Conservation (phyloP, 352 stramenopile genomes). For the Globisporangium abappressorium region DNA sequence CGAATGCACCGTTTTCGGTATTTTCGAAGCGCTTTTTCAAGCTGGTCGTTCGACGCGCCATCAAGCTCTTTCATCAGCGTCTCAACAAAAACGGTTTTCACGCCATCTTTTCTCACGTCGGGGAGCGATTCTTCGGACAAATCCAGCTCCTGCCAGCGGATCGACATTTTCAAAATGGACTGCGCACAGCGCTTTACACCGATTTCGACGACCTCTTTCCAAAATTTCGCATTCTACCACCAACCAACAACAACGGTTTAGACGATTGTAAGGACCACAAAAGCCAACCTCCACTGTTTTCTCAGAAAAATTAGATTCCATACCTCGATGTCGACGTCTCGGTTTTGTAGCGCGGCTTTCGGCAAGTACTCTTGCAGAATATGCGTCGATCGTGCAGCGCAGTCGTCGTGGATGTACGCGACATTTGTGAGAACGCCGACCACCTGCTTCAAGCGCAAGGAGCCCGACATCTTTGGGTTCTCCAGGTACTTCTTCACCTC, state of each 20-base stretch:
- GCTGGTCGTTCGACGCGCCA: constrained; percentile 48
- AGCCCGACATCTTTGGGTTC: constrained; percentile 56
- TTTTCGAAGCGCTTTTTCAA: constrained; percentile 49
- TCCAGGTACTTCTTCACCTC: constrained; percentile 65
- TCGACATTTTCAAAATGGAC: constrained; percentile 67
- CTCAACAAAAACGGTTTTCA: constrained; percentile 45
- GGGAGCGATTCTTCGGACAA: constrained; percentile 47
- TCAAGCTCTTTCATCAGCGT: constrained; percentile 51
- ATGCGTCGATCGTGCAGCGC: constrained; percentile 15
- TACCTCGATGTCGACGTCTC: constrained; percentile 47
- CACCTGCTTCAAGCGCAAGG: constrained; percentile 60
- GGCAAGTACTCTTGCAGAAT: constrained; percentile 16
- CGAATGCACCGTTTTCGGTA: constrained; percentile 18
- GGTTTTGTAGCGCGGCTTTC: constrained; percentile 15
- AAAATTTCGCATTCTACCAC: constrained; percentile 44
- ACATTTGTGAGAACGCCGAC: constrained; percentile 69
- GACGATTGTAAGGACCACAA: background rate
- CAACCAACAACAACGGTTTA: background rate
- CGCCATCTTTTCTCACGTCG: constrained; percentile 23
- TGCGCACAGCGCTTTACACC: constrained; percentile 59
- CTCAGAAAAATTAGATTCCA: background rate
- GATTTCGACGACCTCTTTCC: constrained; percentile 43
- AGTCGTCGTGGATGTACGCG: constrained; percentile 24
- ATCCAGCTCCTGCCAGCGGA: constrained; percentile 63
- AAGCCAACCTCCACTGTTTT: constrained; percentile 11